phyloP scores from a whole-genome alignment of 2,329 filamentous ascomycete species.

The Epichloe uncinata region DNA sequence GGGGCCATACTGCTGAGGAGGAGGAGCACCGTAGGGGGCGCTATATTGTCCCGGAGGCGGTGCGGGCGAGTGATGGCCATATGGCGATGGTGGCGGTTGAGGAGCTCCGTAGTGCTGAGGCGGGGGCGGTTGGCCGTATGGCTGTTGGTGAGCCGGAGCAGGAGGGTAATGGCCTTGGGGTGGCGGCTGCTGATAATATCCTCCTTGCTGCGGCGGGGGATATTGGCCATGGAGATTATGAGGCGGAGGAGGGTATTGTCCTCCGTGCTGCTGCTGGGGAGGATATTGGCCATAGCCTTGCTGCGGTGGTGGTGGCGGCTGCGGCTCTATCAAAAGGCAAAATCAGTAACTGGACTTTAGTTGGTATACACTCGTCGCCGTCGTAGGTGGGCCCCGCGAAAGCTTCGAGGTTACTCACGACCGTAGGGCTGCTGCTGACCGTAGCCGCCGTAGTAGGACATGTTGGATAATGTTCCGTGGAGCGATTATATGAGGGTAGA shows the following conservation, averaged over 20 bases:
- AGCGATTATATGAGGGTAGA: background rate
- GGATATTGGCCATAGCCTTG: constrained; percentile 23
- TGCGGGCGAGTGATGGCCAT: constrained; percentile 9
- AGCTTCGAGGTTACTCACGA: constrained; percentile 18
- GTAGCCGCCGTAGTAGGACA: constrained; percentile 23
- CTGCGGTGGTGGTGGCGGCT: constrained; percentile 20
- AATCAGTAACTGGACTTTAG: background rate
- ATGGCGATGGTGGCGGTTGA: constrained; percentile 12
- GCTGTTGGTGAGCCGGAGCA: constrained; percentile 9
- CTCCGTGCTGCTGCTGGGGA: constrained; percentile 9
- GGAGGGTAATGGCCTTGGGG: constrained; percentile 8
- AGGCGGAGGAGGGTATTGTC: constrained; percentile 12
- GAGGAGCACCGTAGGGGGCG: constrained; percentile 29
- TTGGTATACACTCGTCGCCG: background rate
- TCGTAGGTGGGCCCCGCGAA: background rate
- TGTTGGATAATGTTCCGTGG: constrained; percentile 6
- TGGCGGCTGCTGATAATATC: constrained; percentile 16
- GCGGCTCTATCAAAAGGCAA: constrained; percentile 14
- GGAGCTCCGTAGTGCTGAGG: constrained; percentile 18
- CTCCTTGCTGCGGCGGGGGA: constrained; percentile 18
- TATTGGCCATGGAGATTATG: constrained; percentile 19
- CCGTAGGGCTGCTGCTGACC: constrained; percentile 16
- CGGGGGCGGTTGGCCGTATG: constrained; percentile 10
- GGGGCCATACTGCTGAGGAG: constrained; percentile 21
- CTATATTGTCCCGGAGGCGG: constrained; percentile 23